These are phyloP conservation scores for Yarrowia galli DNA, from an alignment of 1,139 yeast genomes.

Conservation along the genomic window DNA sequence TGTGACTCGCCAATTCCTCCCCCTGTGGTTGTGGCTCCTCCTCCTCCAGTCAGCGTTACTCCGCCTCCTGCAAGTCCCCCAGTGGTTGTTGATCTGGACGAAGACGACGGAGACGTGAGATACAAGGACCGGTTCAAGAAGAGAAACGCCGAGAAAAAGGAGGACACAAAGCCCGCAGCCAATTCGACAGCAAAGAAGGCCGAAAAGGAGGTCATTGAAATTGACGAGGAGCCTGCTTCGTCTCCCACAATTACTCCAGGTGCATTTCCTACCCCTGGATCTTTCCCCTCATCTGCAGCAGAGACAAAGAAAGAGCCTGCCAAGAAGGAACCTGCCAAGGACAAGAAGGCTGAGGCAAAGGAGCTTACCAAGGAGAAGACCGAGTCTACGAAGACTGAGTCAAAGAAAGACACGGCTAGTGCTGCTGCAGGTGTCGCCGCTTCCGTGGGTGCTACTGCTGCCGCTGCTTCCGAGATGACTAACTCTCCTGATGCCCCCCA, in stretches of 20 bases:
- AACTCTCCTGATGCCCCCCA: background rate
- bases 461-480: slow-evolving; percentile 10
- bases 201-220: slow-evolving; percentile 1
- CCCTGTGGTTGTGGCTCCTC: slow-evolving; percentile 1
- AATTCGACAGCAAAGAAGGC: background rate
- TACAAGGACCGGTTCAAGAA: slow-evolving; percentile 29
- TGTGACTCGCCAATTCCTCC: slow-evolving; percentile 1
- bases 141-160: background rate
- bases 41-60: slow-evolving; percentile 1
- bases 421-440: slow-evolving; percentile 4
- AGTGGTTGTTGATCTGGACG: slow-evolving; percentile 13
- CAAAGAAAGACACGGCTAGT: background rate
- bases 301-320: slow-evolving; percentile 3
- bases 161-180: background rate
- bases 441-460: slow-evolving; percentile 1
- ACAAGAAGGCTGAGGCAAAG: background rate
- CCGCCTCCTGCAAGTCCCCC: slow-evolving; percentile 13
- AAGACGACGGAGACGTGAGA: slow-evolving; percentile 20
- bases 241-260: slow-evolving; percentile 9
- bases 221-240: background rate
- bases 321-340: background rate
- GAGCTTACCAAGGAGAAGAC: background rate
- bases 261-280: slow-evolving; percentile 22
- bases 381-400: background rate
- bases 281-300: slow-evolving; percentile 9